phyloP scores from a whole-genome alignment of 129 eudicot species.

The Scalesia atractyloides region DNA sequence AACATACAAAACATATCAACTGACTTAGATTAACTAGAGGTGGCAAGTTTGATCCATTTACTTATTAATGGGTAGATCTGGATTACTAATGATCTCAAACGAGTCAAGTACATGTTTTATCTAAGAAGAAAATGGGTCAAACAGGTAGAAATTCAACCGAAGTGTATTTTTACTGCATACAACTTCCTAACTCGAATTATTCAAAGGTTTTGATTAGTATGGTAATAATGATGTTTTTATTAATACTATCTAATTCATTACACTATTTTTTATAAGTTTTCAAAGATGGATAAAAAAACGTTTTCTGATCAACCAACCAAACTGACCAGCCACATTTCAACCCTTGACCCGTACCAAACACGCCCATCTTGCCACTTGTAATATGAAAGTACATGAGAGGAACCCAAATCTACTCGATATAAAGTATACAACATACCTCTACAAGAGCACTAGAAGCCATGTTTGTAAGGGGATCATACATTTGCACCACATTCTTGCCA shows the following conservation, averaged over 20 bases:
- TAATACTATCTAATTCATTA: too few relatives aligned
- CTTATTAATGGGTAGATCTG: neutral
- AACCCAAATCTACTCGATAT: too few relatives aligned
- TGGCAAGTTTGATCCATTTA: neutral
- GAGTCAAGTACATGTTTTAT: neutral
- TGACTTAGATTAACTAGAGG: neutral
- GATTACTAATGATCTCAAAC: neutral
- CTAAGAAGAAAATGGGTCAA: neutral
- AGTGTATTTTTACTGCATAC: neutral
- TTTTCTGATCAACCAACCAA: neutral
- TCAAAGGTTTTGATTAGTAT: neutral
- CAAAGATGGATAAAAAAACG: neutral
- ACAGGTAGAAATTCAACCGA: neutral
- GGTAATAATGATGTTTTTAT: neutral
- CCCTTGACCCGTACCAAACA: neutral
- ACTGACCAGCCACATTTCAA: neutral
- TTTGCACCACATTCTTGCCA: conserved; percentile 45
- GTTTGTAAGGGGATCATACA: conserved; percentile 72
- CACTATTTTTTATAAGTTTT: neutral
- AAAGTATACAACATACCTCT: conserved; percentile 47
- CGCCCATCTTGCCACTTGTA: neutral
- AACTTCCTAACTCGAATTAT: neutral
- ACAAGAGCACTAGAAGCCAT: conserved; percentile 80
- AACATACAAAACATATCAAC: neutral
- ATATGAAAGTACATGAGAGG: neutral